Percentiles rank a stretch among this genome's conserved stretches.
Evolutionary conservation across 2,329 filamentous ascomycete genomes (phyloP).

Genomic region (Mycosphaerelloides madeirae): DNA sequence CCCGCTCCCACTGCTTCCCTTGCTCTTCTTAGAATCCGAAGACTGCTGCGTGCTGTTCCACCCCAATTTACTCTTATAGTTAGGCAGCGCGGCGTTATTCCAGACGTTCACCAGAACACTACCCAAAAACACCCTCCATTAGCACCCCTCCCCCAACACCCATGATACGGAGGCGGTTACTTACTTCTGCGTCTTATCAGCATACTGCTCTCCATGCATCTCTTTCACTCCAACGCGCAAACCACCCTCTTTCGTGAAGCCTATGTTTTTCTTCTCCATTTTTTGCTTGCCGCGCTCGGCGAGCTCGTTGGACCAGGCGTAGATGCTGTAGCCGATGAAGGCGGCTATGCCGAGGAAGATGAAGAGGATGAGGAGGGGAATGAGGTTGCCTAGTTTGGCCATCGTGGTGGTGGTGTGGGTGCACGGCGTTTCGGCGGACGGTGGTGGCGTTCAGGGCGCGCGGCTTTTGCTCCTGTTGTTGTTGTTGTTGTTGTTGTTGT

Average conservation of each 20-base stretch:
- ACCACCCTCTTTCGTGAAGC: constrained; percentile 70
- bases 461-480: no score
- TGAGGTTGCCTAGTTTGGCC: constrained; percentile 35
- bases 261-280: constrained; percentile 71
- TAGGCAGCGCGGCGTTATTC: constrained; percentile 38
- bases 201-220: constrained; percentile 63
- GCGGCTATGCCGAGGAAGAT: constrained; percentile 52
- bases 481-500: no score
- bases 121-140: background rate
- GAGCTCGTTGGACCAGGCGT: constrained; percentile 62
- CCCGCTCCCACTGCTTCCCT: no score
- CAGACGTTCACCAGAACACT: constrained; percentile 47
- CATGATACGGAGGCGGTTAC: constrained; percentile 5
- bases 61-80: constrained; percentile 34
- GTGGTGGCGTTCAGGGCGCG: background rate
- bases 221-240: constrained; percentile 66
- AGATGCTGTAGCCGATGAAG: constrained; percentile 68
- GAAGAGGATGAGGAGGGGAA: constrained; percentile 64
- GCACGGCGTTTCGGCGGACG: background rate
- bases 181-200: constrained; percentile 64
- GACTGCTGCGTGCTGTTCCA: constrained; percentile 27
- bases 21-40: background rate
- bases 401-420: constrained; percentile 5
- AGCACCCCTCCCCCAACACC: background rate
- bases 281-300: constrained; percentile 60